Evolutionary conservation across 192 early-diverging fungal genomes (phyloP), one percentile per base, ranked within the genome.

Genomic region (Thamnidium elegans): DNA sequence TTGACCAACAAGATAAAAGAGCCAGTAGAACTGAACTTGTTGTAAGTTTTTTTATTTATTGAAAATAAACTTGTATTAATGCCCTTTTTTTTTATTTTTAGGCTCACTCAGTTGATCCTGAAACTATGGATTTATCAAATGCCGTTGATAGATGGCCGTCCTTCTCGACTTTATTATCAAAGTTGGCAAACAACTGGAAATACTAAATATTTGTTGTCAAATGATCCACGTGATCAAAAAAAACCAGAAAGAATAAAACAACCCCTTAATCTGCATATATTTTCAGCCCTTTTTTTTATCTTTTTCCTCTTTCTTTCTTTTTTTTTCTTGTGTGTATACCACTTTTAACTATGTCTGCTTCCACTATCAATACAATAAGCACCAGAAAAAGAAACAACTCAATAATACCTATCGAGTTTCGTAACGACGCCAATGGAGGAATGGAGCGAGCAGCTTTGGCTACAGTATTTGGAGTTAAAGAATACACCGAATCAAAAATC

Each of bases 381-480:
- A 59, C 36, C 7, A 46, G 66, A 51, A 64, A 62, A 30, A 43
- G 68, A 19, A 64, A 50, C 23, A 64, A 63, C 32, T 64, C 68
- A 1, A 62, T 69, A 15, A 69, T 69, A 23, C 61, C 61, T 6
- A 19, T 46, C 13, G 60, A 69, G 23, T 60, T 69, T 17, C 39
- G 62, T 15, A 63, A 63, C 23, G 60, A 69, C 20, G 55, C 43
- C 15, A 32, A 42, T 17, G 52, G 62, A 14, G 59, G 68, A n/a
- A 47, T 53, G 30, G 61, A 62, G 43, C 14, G 45, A 50, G 63
- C 63, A 31, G 63, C 63, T 15, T 32, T 64, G 20, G 63, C 63
- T 11, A 64, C 63, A 54, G 63, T 64, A 23, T 64, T 64, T 54
- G 63, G 63, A 36, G 65, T 66, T 10, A 47, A 39, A 31, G 65